Evolutionary conservation across 768 basidiomycete species (phyloP), one percentile per base, ranked within the genome.

Genomic region (Lactarius psammicola): DNA sequence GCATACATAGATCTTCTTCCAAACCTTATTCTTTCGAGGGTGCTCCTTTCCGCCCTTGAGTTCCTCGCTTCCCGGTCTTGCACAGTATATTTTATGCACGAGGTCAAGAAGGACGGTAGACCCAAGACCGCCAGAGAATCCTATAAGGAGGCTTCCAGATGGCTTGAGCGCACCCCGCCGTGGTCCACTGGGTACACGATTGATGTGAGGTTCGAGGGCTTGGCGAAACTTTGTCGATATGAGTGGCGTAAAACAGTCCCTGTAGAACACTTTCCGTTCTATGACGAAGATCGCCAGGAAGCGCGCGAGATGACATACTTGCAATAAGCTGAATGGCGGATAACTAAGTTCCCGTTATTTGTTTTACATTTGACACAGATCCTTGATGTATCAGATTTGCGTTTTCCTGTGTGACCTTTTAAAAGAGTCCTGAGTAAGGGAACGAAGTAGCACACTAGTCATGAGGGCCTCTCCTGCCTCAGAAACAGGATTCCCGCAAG

Each of bases 251-350:
- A 93, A 91, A 71, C 90, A 92, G 4, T 79, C 82, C 75, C 87
- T 88, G 70, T 23, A 59, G 40, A 9, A 42, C 4, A 26, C 18
- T 54, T 23, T 46, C 18, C 23, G 49, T 42, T 54, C 20, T 31
- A 38, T 58, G 31, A 36, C 44, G 13, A 64, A 5, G 51, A 56
- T 33, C n/a, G 23, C 56, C 53, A 36, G 56, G 40, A 33, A 68
- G 57, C 54, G 63, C 11, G 38, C 62, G 33, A 55, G 56, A 40
- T 44, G 65, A 68, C 81, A 71, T 71, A 91, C 91, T 86, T 90
- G 89, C 92, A 94, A 72, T 93, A 94, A 23, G 90, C 88, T 17
- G 88, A 85, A 73, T 93, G 89, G 49, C 90, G 82, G 62, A 92
- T 85, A 56, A 92, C 86, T 33, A 92, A 77, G 60, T 86, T 89